Conservation (phyloP, 2,329 filamentous ascomycete genomes). For the Hypoxylon sp. region DNA sequence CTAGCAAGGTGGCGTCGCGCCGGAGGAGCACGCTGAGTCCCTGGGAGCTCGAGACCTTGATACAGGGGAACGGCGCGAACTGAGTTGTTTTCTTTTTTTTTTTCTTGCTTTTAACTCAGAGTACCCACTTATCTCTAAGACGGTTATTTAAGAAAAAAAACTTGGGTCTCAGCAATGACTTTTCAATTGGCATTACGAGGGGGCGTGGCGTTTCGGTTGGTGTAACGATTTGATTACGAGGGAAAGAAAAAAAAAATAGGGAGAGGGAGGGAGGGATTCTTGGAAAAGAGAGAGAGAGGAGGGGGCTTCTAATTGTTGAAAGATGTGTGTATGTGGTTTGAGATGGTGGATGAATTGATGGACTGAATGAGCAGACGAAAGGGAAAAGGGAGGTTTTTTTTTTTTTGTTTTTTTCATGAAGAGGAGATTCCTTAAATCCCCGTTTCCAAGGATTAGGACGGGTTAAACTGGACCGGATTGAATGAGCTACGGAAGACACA, state of each 20-base stretch:
- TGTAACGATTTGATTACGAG: background rate
- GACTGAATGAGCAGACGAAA: background rate
- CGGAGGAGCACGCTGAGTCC: conserved; percentile 80
- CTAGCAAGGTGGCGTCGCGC: conserved; percentile 68
- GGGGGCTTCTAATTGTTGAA: background rate
- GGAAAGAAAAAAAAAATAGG: conserved; percentile 10
- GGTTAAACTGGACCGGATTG: background rate
- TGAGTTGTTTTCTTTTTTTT: conserved; percentile 23
- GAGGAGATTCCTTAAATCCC: background rate
- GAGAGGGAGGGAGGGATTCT: too few species aligned
- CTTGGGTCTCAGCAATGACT: background rate
- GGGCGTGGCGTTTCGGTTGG: background rate
- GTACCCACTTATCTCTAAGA: too few species aligned
- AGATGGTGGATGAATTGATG: conserved; percentile 8
- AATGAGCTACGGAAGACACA: conserved; percentile 3
- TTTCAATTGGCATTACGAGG: too few species aligned
- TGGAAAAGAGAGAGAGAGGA: conserved; percentile 10
- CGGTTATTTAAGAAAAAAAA: too few species aligned
- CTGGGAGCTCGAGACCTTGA: conserved; percentile 77
- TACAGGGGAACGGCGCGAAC: conserved; percentile 61
- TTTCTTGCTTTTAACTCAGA: too few species aligned
- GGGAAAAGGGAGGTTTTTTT: too few species aligned
- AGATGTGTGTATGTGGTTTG: background rate
- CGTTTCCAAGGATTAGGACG: background rate
- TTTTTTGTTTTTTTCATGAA: background rate